These are phyloP conservation scores for Diutina scorzettiae DNA, from an alignment of 1,139 yeast genomes.

Conservation along the genomic window DNA sequence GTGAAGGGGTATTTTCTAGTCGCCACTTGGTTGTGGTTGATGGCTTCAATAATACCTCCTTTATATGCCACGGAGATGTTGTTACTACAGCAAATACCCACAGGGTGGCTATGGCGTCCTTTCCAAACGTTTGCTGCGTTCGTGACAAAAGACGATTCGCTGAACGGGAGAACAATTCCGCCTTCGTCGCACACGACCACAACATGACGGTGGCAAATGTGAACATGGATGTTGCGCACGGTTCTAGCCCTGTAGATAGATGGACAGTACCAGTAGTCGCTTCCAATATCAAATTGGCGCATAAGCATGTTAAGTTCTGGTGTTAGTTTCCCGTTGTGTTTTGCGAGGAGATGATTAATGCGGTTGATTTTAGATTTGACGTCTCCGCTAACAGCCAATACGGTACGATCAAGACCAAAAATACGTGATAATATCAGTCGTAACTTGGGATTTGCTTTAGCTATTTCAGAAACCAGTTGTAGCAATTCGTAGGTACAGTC, in stretches of 20 bases:
- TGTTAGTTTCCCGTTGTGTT: not conserved
- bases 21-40: not conserved
- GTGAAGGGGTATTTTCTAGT: not conserved
- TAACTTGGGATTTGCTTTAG: not conserved
- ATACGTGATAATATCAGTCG: not conserved
- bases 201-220: not conserved
- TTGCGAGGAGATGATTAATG: not conserved
- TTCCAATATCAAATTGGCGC: not conserved
- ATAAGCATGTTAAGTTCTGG: not conserved
- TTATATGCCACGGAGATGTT: not conserved
- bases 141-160: not conserved
- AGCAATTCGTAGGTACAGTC: not conserved
- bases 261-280: not conserved
- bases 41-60: not conserved
- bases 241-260: not conserved
- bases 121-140: too few relatives aligned
- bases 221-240: not conserved
- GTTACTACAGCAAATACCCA: not conserved
- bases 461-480: not conserved
- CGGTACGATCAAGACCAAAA: not conserved
- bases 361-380: not conserved
- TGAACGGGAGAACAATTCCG: not conserved
- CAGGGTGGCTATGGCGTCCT: not conserved
- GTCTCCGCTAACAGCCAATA: not conserved
- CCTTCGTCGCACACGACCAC: not conserved